A percentile compares a stretch with the other conserved stretches of the same genome.
Evolutionary conservation across 768 basidiomycete genomes (phyloP).

Genomic region (Termitomyces sp.): DNA sequence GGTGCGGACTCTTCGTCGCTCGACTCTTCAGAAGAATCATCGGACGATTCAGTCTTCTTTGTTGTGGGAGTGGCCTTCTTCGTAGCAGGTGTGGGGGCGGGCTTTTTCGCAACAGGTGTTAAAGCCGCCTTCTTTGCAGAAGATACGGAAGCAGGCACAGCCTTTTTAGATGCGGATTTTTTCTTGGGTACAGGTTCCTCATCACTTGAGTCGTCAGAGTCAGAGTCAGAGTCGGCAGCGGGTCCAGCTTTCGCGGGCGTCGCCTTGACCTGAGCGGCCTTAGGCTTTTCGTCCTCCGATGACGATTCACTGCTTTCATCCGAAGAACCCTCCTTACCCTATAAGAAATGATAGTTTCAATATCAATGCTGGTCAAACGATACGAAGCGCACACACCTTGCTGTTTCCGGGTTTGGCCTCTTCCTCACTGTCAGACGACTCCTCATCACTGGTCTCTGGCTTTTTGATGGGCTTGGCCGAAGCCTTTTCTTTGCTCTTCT

Average conservation of each 20-base stretch:
- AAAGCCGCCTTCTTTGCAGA: background rate
- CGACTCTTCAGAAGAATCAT: slow-evolving; percentile 24
- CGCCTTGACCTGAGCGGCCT: slow-evolving; percentile 48
- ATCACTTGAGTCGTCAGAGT: slow-evolving; percentile 27
- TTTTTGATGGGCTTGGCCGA: slow-evolving; percentile 24
- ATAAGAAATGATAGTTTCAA: slow-evolving; percentile 6
- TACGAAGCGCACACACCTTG: slow-evolving; percentile 25
- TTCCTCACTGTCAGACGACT: slow-evolving; percentile 29
- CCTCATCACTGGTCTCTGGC: slow-evolving; percentile 28
- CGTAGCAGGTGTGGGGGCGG: background rate
- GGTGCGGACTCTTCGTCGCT: slow-evolving; percentile 7
- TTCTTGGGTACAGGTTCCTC: slow-evolving; percentile 29
- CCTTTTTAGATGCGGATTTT: slow-evolving; percentile 17
- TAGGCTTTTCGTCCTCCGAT: slow-evolving; percentile 55
- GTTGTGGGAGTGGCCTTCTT: slow-evolving; percentile 2
- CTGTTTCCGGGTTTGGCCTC: slow-evolving; percentile 24
- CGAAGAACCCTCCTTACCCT: slow-evolving; percentile 33
- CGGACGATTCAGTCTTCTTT: slow-evolving; percentile 17
- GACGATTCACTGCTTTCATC: slow-evolving; percentile 45
- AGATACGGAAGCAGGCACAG: background rate
- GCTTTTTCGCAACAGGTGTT: background rate
- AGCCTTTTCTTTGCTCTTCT: slow-evolving; percentile 21
- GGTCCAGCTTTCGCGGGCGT: slow-evolving; percentile 32
- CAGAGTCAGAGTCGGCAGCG: slow-evolving; percentile 30
- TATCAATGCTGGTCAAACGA: background rate